phyloP scores from a whole-genome alignment of 2,329 filamentous ascomycete species.

The Cercospora sp. region DNA sequence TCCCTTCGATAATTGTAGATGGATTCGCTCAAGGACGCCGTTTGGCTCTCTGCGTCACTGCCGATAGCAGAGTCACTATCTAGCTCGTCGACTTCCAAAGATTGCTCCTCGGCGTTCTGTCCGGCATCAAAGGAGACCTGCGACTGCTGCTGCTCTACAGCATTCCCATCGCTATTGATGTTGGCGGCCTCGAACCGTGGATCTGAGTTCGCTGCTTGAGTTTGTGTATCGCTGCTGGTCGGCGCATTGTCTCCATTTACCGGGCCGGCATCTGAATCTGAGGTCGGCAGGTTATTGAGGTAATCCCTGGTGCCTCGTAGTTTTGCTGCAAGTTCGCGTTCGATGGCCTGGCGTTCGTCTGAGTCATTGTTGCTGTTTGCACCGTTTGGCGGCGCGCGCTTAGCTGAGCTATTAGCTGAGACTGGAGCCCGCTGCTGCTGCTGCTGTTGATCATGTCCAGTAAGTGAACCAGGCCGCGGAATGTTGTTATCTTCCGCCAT shows the following conservation, averaged over 20 bases:
- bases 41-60: conserved; percentile 39
- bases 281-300: not conserved
- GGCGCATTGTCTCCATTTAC: not conserved
- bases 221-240: not conserved
- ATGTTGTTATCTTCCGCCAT: conserved; percentile 1
- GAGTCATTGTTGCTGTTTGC: not conserved
- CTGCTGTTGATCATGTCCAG: not conserved
- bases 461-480: not conserved
- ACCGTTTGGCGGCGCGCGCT: not conserved
- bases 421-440: not conserved
- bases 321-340: conserved; percentile 23
- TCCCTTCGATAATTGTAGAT: conserved; percentile 42
- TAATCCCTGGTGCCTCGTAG: conserved; percentile 23
- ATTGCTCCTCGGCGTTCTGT: conserved; percentile 39
- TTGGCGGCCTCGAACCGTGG: not conserved
- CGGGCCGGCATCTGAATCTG: not conserved
- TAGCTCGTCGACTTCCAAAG: conserved; percentile 41
- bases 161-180: conserved; percentile 7
- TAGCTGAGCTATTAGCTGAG: conserved; percentile 3
- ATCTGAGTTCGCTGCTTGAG: not conserved
- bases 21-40: conserved; percentile 39
- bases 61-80: conserved; percentile 41
- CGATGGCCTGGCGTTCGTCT: conserved; percentile 18
- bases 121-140: conserved; percentile 13
- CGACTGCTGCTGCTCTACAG: not conserved